phyloP scores from a whole-genome alignment of 306 rosid genomes.

The Dicorynia guianensis region DNA sequence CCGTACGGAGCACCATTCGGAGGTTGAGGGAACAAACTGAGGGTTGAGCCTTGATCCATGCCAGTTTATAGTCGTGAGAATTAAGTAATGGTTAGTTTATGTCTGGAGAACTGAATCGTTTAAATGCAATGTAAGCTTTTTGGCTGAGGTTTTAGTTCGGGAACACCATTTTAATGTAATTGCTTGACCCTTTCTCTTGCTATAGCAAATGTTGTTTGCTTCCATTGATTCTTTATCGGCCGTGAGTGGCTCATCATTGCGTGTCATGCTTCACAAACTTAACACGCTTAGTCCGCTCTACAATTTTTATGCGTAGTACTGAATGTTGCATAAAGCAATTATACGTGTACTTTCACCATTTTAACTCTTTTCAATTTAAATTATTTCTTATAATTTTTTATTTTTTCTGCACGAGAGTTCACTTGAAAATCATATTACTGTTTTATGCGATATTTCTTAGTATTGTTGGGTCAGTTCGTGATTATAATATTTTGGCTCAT shows the following conservation, averaged over 20 bases:
- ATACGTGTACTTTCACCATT: too few species aligned
- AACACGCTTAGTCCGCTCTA: too few species aligned
- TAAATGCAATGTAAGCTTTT: constrained; percentile 10
- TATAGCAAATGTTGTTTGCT: not conserved
- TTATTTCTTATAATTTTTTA: too few species aligned
- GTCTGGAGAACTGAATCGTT: not conserved
- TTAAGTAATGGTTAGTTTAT: constrained; percentile 6
- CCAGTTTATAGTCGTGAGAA: constrained; percentile 25
- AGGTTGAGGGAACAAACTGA: constrained; percentile 90
- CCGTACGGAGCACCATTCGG: constrained; percentile 81
- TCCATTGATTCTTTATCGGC: not conserved
- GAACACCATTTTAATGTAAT: not conserved
- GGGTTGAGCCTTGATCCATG: constrained; percentile 49
- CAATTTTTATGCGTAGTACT: too few species aligned
- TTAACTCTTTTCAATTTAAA: too few species aligned
- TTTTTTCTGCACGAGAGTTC: too few species aligned
- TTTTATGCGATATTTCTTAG: too few species aligned
- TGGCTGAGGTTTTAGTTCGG: not conserved
- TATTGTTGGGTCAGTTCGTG: too few species aligned
- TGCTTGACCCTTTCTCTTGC: not conserved
- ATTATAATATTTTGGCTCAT: too few species aligned
- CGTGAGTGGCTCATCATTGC: not conserved
- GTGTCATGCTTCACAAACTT: not conserved
- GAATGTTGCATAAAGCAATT: too few species aligned
- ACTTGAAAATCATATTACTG: too few species aligned